Conservation (phyloP, 768 basidiomycete species). For the Exidia glandulosa region DNA sequence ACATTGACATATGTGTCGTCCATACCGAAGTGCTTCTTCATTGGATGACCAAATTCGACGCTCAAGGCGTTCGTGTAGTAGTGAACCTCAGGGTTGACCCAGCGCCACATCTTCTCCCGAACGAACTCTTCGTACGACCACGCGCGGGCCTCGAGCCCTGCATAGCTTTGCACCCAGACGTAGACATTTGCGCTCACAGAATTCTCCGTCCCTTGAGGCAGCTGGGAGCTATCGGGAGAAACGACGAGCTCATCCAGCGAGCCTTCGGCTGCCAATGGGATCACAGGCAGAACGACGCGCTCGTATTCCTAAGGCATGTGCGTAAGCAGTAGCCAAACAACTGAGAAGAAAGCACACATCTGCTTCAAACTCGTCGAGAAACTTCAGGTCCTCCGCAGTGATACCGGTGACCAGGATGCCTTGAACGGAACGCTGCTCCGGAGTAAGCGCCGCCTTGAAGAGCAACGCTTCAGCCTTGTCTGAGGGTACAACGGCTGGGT, state of each 20-base stretch:
- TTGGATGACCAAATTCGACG: constrained; percentile 16
- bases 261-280: not conserved
- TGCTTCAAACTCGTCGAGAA: constrained; percentile 30
- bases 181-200: not conserved
- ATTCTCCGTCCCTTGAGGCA: not conserved
- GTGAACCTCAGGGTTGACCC: not conserved
- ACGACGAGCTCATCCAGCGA: not conserved
- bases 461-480: constrained; percentile 10
- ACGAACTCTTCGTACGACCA: constrained; percentile 15
- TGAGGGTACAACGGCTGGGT: constrained; percentile 24
- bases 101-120: not conserved
- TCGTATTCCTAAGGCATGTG: not conserved
- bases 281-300: not conserved
- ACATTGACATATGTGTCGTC: constrained; percentile 9
- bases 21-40: constrained; percentile 21
- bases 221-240: not conserved
- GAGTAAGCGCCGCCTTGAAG: constrained; percentile 2
- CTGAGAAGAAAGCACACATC: constrained; percentile 9
- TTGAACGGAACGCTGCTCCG: constrained; percentile 20
- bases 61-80: not conserved
- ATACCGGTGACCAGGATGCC: constrained; percentile 27
- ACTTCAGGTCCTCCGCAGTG: constrained; percentile 16
- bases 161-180: not conserved
- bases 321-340: not conserved
- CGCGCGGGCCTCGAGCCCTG: not conserved